These are phyloP conservation scores for Volvox carteri DNA, from an alignment of 163 green algal genomes.

Conservation along the genomic window DNA sequence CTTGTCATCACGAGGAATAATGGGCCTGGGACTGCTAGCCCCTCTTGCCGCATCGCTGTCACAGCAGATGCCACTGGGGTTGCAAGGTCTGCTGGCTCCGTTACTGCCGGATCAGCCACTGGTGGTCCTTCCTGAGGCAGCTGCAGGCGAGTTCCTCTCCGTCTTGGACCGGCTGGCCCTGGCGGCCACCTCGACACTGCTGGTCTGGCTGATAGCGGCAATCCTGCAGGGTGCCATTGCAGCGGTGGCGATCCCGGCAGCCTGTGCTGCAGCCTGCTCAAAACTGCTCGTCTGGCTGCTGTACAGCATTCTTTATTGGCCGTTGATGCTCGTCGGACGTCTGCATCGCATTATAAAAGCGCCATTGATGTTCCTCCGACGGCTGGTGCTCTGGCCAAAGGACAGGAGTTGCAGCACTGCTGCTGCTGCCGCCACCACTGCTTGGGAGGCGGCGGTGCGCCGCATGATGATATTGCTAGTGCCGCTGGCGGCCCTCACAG, in stretches of 20 bases:
- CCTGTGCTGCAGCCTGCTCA: neutral
- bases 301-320: neutral
- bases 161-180: slow-evolving; percentile 21
- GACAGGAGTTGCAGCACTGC: neutral
- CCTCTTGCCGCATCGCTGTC: neutral
- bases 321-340: neutral
- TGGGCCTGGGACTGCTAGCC: neutral
- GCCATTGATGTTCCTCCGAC: neutral
- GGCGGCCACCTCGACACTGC: slow-evolving; percentile 1
- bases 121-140: no score
- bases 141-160: neutral
- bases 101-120: neutral
- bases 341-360: neutral
- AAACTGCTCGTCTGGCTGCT: neutral
- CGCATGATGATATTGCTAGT: neutral
- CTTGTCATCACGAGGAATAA: neutral
- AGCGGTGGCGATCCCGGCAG: neutral
- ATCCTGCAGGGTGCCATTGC: neutral
- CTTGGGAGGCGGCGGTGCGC: neutral
- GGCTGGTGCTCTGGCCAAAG: neutral
- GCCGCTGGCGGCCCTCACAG: neutral
- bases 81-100: neutral
- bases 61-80: neutral
- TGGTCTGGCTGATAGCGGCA: slow-evolving; percentile 5
- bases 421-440: neutral